Percentiles rank a stretch among this genome's conserved stretches.
Conservation (phyloP, 371 early-diverging fungal species). For the Syncephalastrum racemosum region DNA sequence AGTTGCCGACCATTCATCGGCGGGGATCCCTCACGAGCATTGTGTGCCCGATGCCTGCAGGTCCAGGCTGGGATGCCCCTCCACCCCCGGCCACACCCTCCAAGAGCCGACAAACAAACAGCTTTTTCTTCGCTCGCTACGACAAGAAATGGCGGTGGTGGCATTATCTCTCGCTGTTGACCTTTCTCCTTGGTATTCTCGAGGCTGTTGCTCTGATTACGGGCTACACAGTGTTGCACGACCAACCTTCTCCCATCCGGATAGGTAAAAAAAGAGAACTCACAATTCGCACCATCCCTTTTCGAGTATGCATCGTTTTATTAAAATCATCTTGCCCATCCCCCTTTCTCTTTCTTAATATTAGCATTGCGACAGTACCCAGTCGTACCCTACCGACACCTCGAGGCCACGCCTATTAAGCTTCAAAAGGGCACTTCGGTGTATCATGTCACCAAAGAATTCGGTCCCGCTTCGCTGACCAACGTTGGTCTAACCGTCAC, state of each 20-base stretch:
- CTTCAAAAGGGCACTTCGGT: conserved; percentile 29
- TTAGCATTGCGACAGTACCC: conserved; percentile 34
- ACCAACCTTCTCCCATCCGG: conserved; percentile 38
- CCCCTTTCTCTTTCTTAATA: neutral
- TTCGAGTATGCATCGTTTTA: too few species aligned
- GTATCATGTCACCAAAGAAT: conserved; percentile 70
- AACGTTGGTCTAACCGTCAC: conserved; percentile 63
- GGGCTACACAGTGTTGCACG: conserved; percentile 36
- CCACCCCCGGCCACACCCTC: neutral
- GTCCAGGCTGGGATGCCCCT: conserved; percentile 5
- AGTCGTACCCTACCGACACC: conserved; percentile 46
- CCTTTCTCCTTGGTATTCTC: conserved; percentile 34
- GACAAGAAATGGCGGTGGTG: conserved; percentile 47
- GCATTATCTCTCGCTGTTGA: conserved; percentile 36
- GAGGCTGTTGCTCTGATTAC: conserved; percentile 38
- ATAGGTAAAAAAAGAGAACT: conserved; percentile 28
- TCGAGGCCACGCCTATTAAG: conserved; percentile 34
- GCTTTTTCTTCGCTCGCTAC: conserved; percentile 11
- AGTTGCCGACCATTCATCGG: conserved; percentile 5
- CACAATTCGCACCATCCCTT: too few species aligned
- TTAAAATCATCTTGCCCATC: neutral
- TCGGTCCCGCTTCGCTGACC: conserved; percentile 62
- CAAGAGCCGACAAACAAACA: conserved; percentile 12
- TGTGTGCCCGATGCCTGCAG: conserved; percentile 3
- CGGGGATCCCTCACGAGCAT: conserved; percentile 8